These are phyloP conservation scores for Hammondia hammondi DNA, from an alignment of 169 alveolate species.

Conservation along the genomic window DNA sequence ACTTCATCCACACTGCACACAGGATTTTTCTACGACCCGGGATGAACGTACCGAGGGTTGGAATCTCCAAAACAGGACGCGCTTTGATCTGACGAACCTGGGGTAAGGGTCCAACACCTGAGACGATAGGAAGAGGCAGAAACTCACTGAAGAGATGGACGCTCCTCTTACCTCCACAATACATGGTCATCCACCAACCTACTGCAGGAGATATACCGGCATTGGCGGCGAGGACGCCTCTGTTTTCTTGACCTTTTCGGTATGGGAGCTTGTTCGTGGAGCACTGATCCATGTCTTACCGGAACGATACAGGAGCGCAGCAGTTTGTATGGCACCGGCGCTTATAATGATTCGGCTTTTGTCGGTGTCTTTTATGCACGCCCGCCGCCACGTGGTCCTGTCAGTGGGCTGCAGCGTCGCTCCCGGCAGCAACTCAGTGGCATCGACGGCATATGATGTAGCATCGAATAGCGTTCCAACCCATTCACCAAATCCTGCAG, in stretches of 20 bases:
- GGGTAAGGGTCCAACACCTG: slow-evolving; percentile 20
- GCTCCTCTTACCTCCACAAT: no score
- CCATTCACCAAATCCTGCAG: slow-evolving; percentile 57
- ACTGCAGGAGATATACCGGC: no score
- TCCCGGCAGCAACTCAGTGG: slow-evolving; percentile 31
- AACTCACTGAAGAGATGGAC: no score
- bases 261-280: no score
- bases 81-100: not conserved
- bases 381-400: slow-evolving; percentile 37
- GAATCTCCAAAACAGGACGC: not conserved
- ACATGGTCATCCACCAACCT: no score
- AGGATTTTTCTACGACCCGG: no score
- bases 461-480: slow-evolving; percentile 56
- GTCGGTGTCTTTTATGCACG: slow-evolving; percentile 37
- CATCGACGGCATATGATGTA: slow-evolving; percentile 19
- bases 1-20: no score
- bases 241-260: no score
- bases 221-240: no score
- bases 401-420: not conserved
- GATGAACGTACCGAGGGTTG: not conserved
- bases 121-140: not conserved
- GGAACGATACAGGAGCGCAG: slow-evolving; percentile 73
- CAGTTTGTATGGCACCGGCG: slow-evolving; percentile 76
- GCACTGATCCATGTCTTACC: slow-evolving; percentile 35
- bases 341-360: slow-evolving; percentile 67